These are phyloP conservation scores for Cnidoscolus chayamansa DNA, from an alignment of 441 rosid species.

Conservation along the genomic window DNA sequence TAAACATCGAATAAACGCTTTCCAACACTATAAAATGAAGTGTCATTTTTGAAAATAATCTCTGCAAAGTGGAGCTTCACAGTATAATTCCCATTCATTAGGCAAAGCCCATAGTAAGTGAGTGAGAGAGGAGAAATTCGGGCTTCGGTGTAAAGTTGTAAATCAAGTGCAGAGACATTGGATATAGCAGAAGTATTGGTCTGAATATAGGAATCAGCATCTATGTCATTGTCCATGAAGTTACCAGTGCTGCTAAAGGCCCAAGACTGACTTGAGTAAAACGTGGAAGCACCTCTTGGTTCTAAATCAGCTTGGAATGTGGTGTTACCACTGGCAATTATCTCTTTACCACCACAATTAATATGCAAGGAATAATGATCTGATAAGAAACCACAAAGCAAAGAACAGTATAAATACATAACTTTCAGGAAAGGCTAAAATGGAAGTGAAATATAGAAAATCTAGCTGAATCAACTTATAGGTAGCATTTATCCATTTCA, in stretches of 20 bases:
- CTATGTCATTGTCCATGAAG: conserved; percentile 74
- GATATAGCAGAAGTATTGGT: conserved; percentile 55
- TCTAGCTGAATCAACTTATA: neutral
- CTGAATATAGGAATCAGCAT: conserved; percentile 50
- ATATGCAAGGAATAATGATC: conserved; percentile 57
- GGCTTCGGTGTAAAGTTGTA: conserved; percentile 56
- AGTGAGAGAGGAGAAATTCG: conserved; percentile 72
- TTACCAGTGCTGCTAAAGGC: conserved; percentile 89
- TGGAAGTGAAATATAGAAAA: conserved; percentile 5
- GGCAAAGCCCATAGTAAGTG: conserved; percentile 81
- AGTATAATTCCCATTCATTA: conserved; percentile 65
- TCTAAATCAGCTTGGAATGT: conserved; percentile 57
- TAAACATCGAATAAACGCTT: conserved; percentile 73
- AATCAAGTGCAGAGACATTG: conserved; percentile 36
- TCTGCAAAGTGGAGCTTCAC: conserved; percentile 79
- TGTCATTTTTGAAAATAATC: conserved; percentile 56
- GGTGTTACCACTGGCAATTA: conserved; percentile 25
- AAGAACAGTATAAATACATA: neutral
- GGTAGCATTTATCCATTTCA: neutral
- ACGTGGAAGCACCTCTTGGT: conserved; percentile 74
- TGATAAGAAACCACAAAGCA: conserved; percentile 33
- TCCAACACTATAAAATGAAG: conserved; percentile 53
- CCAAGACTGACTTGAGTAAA: conserved; percentile 49
- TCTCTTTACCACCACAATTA: conserved; percentile 78
- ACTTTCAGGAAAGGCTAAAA: neutral